These are phyloP conservation scores for Rhizopus sp. DNA, from an alignment of 371 early-diverging fungal species.

Conservation along the genomic window DNA sequence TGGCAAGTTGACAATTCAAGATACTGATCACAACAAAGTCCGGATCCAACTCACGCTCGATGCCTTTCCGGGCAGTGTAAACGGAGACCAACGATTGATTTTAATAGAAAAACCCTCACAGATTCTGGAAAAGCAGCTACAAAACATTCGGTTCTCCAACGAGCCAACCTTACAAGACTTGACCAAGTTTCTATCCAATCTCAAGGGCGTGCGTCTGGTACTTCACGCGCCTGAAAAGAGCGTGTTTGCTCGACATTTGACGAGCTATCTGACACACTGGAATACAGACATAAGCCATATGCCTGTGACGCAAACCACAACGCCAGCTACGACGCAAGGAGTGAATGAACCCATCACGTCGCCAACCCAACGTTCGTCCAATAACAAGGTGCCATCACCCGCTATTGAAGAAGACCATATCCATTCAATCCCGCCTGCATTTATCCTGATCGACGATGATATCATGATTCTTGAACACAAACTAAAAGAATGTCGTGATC, in stretches of 20 bases:
- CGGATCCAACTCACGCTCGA: conserved; percentile 43
- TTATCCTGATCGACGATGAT: conserved; percentile 67
- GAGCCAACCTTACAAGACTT: conserved; percentile 59
- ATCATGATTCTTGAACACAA: conserved; percentile 49
- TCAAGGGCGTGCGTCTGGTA: conserved; percentile 45
- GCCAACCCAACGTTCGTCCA: background rate
- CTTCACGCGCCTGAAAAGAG: conserved; percentile 53
- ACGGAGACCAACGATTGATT: conserved; percentile 16
- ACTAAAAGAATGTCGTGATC: conserved; percentile 44
- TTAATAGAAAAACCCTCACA: conserved; percentile 30
- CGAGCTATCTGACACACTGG: conserved; percentile 53
- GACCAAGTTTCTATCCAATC: conserved; percentile 34
- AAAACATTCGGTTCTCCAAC: conserved; percentile 37
- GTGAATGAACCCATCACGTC: background rate
- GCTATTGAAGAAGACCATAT: conserved; percentile 40
- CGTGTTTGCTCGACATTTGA: conserved; percentile 53
- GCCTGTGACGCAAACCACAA: conserved; percentile 15
- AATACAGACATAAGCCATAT: conserved; percentile 50
- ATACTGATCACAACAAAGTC: conserved; percentile 38
- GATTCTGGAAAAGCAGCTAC: conserved; percentile 24
- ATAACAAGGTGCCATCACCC: conserved; percentile 27
- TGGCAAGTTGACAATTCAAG: conserved; percentile 43
- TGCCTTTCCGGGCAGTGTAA: conserved; percentile 28
- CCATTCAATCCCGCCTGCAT: conserved; percentile 51
- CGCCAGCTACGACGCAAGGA: background rate